Percentiles rank a stretch among this genome's conserved stretches.
Evolutionary conservation across 176 grass and related monocot species (phyloP).

Genomic region (Cymbopogon citratus): DNA sequence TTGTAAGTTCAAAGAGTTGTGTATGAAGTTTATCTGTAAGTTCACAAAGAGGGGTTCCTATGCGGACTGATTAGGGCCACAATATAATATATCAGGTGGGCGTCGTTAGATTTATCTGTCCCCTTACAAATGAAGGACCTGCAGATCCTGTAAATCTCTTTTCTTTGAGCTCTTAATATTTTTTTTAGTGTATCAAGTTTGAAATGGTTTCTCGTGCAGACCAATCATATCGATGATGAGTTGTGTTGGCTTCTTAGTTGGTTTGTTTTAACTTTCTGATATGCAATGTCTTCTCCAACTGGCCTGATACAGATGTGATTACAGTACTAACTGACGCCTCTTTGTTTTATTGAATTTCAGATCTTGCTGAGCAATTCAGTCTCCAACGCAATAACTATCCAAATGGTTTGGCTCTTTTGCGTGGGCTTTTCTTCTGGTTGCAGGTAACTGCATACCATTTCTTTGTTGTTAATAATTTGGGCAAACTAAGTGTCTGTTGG

Average conservation of each 20-base stretch:
- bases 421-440: slow-evolving; percentile 75
- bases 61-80: too few species aligned
- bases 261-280: background rate
- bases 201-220: slow-evolving; percentile 5
- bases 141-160: background rate
- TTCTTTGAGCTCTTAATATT: background rate
- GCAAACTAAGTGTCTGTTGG: background rate
- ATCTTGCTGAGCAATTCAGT: slow-evolving; percentile 39
- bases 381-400: slow-evolving; percentile 15
- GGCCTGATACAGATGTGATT: background rate
- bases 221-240: background rate
- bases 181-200: background rate
- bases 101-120: background rate
- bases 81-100: background rate
- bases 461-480: background rate
- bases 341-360: slow-evolving; percentile 37
- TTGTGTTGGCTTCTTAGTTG: slow-evolving; percentile 5
- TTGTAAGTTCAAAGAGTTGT: too few species aligned
- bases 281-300: slow-evolving; percentile 4
- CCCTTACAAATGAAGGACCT: background rate
- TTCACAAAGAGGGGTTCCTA: too few species aligned
- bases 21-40: too few species aligned
- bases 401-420: slow-evolving; percentile 58
- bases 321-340: background rate
- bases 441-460: slow-evolving; percentile 34